These are phyloP conservation scores for Ophiostoma ulmi DNA, from an alignment of 2,329 filamentous ascomycete species.

Conservation along the genomic window DNA sequence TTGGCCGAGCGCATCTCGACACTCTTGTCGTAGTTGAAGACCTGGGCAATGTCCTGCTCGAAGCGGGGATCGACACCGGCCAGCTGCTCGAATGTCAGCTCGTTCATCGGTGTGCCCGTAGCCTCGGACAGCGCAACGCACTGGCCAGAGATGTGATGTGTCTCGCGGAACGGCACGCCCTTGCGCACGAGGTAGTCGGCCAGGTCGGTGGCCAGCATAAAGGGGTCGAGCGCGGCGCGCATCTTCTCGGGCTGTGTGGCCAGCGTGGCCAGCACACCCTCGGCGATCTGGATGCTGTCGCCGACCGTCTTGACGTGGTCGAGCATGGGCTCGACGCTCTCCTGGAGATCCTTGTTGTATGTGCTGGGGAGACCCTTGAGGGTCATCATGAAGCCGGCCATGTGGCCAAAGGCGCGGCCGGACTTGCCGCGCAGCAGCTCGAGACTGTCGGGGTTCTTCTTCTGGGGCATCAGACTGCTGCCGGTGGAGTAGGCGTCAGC, in stretches of 20 bases:
- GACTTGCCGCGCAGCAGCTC: conserved; percentile 69
- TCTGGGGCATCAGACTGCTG: conserved; percentile 72
- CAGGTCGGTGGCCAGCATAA: conserved; percentile 74
- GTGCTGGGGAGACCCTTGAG: conserved; percentile 67
- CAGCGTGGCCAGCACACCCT: conserved; percentile 71
- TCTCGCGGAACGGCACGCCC: conserved; percentile 75
- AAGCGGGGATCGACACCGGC: conserved; percentile 64
- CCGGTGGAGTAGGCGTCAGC: conserved; percentile 78
- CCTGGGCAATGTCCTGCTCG: conserved; percentile 62
- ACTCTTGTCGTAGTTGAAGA: conserved; percentile 75
- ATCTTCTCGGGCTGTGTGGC: conserved; percentile 67
- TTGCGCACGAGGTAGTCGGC: conserved; percentile 64
- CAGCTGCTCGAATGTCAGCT: conserved; percentile 62
- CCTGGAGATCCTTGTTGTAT: conserved; percentile 92
- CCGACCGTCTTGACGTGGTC: conserved; percentile 76
- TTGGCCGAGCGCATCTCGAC: conserved; percentile 73
- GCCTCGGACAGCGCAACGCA: conserved; percentile 69
- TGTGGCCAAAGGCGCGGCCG: conserved; percentile 71
- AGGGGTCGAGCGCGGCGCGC: conserved; percentile 69
- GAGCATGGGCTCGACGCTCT: conserved; percentile 78
- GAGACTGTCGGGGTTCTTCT: conserved; percentile 75
- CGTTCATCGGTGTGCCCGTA: conserved; percentile 62
- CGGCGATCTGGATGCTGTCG: conserved; percentile 77
- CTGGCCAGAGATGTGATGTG: conserved; percentile 73
- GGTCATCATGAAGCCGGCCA: conserved; percentile 74